phyloP scores from a whole-genome alignment of 257 asterid species.

The Ilex aquifolium region DNA sequence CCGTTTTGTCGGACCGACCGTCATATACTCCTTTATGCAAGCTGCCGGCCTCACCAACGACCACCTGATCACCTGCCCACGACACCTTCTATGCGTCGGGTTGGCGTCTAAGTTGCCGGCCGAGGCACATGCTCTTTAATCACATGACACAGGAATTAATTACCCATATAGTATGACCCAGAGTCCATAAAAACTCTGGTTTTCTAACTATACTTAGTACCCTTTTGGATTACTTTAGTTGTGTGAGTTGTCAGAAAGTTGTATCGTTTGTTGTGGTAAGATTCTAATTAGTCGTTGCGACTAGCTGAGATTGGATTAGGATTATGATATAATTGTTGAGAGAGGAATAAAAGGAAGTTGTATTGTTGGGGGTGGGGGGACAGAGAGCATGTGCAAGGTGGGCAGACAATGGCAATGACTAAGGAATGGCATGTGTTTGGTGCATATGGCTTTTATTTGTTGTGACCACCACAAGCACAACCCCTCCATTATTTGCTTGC shows the following conservation, averaged over 20 bases:
- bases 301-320: slow-evolving; percentile 10
- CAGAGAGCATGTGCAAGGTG: slow-evolving; percentile 39
- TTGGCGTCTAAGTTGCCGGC: slow-evolving; percentile 13
- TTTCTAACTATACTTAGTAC: slow-evolving; percentile 17
- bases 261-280: not conserved
- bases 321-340: slow-evolving; percentile 5
- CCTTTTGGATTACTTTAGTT: not conserved
- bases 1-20: slow-evolving; percentile 74
- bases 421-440: slow-evolving; percentile 18
- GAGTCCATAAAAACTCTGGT: slow-evolving; percentile 6
- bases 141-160: not conserved
- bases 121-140: slow-evolving; percentile 10
- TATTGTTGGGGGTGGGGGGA: slow-evolving; percentile 18
- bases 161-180: not conserved
- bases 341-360: slow-evolving; percentile 15
- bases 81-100: slow-evolving; percentile 36
- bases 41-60: slow-evolving; percentile 86
- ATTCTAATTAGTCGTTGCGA: not conserved
- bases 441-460: slow-evolving; percentile 4
- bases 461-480: not conserved
- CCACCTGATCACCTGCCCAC: slow-evolving; percentile 65
- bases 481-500: slow-evolving; percentile 1
- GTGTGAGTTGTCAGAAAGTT: not conserved
- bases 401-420: slow-evolving; percentile 14
- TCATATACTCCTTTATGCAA: slow-evolving; percentile 81